Base-by-base conservation (phyloP, 495 filamentous ascomycete species). In the Penicillium manginii region DNA sequence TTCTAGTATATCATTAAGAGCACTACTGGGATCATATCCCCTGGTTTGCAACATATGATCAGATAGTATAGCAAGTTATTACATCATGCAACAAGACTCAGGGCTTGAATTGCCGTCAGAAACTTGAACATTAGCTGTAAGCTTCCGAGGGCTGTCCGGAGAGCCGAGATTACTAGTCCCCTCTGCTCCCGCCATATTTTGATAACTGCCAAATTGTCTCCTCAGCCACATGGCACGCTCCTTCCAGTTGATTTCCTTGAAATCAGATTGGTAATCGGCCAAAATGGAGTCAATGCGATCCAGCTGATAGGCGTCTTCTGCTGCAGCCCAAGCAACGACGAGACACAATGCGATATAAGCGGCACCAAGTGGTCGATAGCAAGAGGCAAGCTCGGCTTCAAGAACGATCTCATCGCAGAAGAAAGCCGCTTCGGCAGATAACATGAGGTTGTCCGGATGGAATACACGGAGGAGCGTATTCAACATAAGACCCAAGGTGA, bases 391-490 rank as follows among this genome's bases (percentile, higher is more conserved):
- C 15, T 58, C 58, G 7, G 61, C 48, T 6, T 60, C 35, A 17
- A 50, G 31, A 1, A 69, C 37, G 18, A 67, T 63, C n/a, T 70
- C 60, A 9, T 65, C 59, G 11, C 62, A 58, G 14, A 71, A 55
- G 1, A 53, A 37, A 1, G 14, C 40, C 2, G 62, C 55, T 15
- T 77, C 71, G 0, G 46, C 26, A 1, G 26, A 32, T 1, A 77
- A 50, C 3, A 48, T 7, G 2, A 12, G 15, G 21, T 64, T 58
- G 2, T n/a, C 35, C 2, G 61, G 58, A 35, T 73, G 55, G 50
- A 71, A 65, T 4, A 62, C 51, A 6, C 52, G 58, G n/a, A 71
- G 59, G 15, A 73, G 55, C n/a, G 51, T 59, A 35, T 77, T 75
- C 12, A 75, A 37, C 3, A 69, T 56, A n/a, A 75, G 59, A 4